Base-by-base conservation (phyloP, 768 basidiomycete genomes). In the Mycena kentingensis region DNA sequence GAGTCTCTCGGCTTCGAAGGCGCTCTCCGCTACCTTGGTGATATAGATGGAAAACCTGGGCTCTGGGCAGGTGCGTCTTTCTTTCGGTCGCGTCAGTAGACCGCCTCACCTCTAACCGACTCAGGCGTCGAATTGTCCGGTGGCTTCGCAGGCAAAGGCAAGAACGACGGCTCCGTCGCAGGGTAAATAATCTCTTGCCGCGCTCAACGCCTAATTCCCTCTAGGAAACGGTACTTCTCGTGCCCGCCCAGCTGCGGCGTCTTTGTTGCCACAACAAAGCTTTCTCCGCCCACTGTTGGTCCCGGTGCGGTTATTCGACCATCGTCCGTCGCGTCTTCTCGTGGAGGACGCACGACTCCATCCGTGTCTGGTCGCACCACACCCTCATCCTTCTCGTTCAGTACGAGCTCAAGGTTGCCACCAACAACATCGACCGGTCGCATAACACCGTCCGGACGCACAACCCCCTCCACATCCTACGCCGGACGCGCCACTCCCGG, bases 1-100 rank as follows among this genome's bases (percentile, higher is more conserved):
- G 92, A 93, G 62, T 90, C 87, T 10, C 78, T 93, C 38, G 93
- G 93, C 0, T 88, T 88, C 67, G 94, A 97, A 66, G 96, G 96
- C 16, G 79, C 74, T 8, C 70, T 98, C 37, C 74, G 83, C 54
- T 98, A 84, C 69, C 55, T 95, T 16, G 96, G 96, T 5, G 80
- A 83, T 60, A 94, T 97, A 49, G 86, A 90, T 16, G 91, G 91
- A 45, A 98, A 98, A 68, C 77, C 82, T 3, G 96, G 95, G 3
- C 72, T 85, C 5, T 99, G 92, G 90, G 96, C 91, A 15, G 41
- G 41, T 42, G n/a, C 8, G 41, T 19, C 10, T 10, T 39, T 39
- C 37, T n/a, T 19, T 39, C 10, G n/a, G n/a, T n/a, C n/a, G n/a
- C n/a, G n/a, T n/a, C n/a, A n/a, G n/a, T n/a, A n/a, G n/a, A n/a